Conservation (phyloP, 805 yeast genomes). For the Candida endomychidarum region DNA sequence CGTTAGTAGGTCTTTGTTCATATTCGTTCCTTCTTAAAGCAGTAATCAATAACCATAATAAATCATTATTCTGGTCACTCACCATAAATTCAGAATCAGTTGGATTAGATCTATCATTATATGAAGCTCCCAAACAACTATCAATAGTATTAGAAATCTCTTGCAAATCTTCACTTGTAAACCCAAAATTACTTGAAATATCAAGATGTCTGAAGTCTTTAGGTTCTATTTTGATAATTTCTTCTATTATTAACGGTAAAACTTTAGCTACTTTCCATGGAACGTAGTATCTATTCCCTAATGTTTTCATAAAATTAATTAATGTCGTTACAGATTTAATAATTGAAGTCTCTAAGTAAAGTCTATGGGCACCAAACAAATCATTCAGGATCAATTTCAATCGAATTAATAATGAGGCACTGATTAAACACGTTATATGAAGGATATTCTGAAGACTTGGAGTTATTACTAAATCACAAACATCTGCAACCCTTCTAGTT, state of each 20-base stretch:
- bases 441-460: constrained; percentile 34
- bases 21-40: constrained; percentile 10
- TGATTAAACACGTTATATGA: constrained; percentile 36
- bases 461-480: constrained; percentile 34
- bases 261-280: constrained; percentile 68
- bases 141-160: constrained; percentile 4
- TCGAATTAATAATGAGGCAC: constrained; percentile 22
- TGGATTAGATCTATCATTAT: not conserved
- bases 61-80: constrained; percentile 9
- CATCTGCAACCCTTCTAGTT: constrained; percentile 11
- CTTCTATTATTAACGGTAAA: constrained; percentile 37
- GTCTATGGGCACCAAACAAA: not conserved
- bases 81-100: no score
- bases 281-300: constrained; percentile 58
- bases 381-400: constrained; percentile 16
- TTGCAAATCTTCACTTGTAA: not conserved
- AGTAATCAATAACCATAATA: constrained; percentile 13
- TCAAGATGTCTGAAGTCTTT: constrained; percentile 4
- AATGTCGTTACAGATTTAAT: constrained; percentile 20
- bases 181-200: constrained; percentile 8
- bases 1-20: not conserved
- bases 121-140: not conserved
- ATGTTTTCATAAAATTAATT: constrained; percentile 18
- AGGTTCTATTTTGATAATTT: constrained; percentile 29
- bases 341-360: constrained; percentile 7